Conservation (phyloP, 2,329 filamentous ascomycete genomes). For the Fusarium subtropicale region DNA sequence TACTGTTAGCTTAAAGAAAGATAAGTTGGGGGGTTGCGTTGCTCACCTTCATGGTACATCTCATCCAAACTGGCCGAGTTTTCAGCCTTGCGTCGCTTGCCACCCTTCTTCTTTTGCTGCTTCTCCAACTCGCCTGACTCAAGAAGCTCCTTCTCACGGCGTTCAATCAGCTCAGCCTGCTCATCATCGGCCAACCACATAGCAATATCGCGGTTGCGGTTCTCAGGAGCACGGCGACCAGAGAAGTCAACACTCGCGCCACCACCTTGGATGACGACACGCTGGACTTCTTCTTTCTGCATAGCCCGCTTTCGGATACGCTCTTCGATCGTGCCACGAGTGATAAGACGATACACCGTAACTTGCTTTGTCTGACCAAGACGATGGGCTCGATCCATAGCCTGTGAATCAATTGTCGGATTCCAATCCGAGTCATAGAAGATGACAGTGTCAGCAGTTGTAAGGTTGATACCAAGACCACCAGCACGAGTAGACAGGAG, state of each 20-base stretch:
- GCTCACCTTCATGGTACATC: slow-evolving; percentile 98
- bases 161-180: slow-evolving; percentile 92
- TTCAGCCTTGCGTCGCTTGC: slow-evolving; percentile 66
- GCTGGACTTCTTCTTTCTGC: slow-evolving; percentile 98
- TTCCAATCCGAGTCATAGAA: slow-evolving; percentile 99
- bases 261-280: slow-evolving; percentile 93
- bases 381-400: slow-evolving; percentile 98
- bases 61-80: slow-evolving; percentile 82
- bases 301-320: slow-evolving; percentile 95
- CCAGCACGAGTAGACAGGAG: slow-evolving; percentile 94
- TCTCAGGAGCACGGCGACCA: slow-evolving; percentile 85
- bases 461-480: slow-evolving; percentile 97
- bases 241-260: slow-evolving; percentile 96
- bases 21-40: background rate
- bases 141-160: slow-evolving; percentile 87
- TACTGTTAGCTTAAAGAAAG: slow-evolving; percentile 41
- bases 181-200: slow-evolving; percentile 99
- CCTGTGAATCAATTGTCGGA: slow-evolving; percentile 97
- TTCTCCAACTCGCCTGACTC: slow-evolving; percentile 77
- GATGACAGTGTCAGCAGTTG: slow-evolving; percentile 96
- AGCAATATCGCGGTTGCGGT: slow-evolving; percentile 96
- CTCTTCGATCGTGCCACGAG: slow-evolving; percentile 95
- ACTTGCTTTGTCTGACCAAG: slow-evolving; percentile 96
- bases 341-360: slow-evolving; percentile 97
- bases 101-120: slow-evolving; percentile 71